phyloP scores from a whole-genome alignment of 345 rosid species.

The Bretschneidera sinensis region DNA sequence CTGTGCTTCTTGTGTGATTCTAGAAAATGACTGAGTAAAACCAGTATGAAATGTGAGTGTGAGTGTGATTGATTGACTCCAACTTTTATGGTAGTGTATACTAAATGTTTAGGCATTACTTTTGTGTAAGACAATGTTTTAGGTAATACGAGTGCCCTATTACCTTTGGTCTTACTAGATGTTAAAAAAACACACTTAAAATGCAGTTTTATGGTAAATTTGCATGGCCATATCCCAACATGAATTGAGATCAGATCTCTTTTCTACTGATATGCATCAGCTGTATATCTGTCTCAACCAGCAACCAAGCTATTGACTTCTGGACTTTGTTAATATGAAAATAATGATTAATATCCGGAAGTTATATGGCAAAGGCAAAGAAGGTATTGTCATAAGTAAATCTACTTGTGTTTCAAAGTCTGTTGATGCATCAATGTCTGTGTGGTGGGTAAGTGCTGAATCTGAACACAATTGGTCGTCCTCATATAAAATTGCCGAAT shows the following conservation, averaged over 20 bases:
- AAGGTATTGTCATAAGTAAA: background rate
- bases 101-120: background rate
- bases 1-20: too few species aligned
- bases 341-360: background rate
- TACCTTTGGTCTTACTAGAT: too few species aligned
- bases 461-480: background rate
- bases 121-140: background rate
- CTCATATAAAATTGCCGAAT: background rate
- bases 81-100: too few species aligned
- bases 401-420: constrained; percentile 7
- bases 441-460: constrained; percentile 22
- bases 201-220: too few species aligned
- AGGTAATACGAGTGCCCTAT: too few species aligned
- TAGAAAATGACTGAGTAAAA: too few species aligned
- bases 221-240: too few species aligned
- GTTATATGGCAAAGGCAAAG: background rate
- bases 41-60: too few species aligned
- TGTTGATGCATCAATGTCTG: constrained; percentile 16
- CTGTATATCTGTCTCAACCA: too few species aligned
- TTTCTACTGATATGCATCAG: background rate
- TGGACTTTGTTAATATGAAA: background rate
- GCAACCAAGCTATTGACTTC: too few species aligned
- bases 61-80: too few species aligned
- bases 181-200: too few species aligned
- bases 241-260: constrained; percentile 1